Conservation (phyloP, 352 stramenopile genomes). For the Pythium brassicae region DNA sequence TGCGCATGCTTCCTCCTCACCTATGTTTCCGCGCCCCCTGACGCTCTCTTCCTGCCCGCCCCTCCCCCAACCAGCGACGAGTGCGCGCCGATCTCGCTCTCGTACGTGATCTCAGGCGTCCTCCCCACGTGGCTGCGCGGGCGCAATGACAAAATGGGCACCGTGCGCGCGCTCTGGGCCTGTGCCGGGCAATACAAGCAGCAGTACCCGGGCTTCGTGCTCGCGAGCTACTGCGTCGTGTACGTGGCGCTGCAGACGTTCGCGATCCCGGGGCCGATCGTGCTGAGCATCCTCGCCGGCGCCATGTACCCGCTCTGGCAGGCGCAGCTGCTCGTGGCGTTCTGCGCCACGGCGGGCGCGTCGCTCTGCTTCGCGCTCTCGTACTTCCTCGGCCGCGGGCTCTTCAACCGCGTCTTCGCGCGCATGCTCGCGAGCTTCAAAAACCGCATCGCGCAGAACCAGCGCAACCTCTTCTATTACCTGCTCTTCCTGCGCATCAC, state of each 20-base stretch:
- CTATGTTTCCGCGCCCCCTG: neutral
- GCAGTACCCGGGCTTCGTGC: constrained; percentile 65
- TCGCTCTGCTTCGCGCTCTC: constrained; percentile 85
- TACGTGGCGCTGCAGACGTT: constrained; percentile 87
- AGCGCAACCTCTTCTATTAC: constrained; percentile 86
- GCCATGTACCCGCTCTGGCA: constrained; percentile 83
- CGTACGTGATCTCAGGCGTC: constrained; percentile 75
- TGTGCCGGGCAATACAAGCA: constrained; percentile 78
- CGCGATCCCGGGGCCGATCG: constrained; percentile 83
- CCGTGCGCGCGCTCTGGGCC: constrained; percentile 67
- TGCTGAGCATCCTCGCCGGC: constrained; percentile 84
- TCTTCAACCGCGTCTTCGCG: constrained; percentile 66
- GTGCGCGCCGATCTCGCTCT: constrained; percentile 67
- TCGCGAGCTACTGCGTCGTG: constrained; percentile 79
- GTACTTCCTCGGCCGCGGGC: constrained; percentile 71
- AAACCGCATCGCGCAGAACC: constrained; percentile 81
- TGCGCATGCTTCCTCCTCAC: neutral
- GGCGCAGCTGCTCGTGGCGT: constrained; percentile 76
- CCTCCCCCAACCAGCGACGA: constrained; percentile 27
- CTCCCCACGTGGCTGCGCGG: constrained; percentile 76
- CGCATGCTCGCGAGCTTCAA: constrained; percentile 80
- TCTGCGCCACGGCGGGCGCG: constrained; percentile 76
- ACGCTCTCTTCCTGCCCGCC: neutral
- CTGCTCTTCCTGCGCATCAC: constrained; percentile 88
- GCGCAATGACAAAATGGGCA: constrained; percentile 84